Evolutionary conservation across 2,329 filamentous ascomycete genomes (phyloP), one percentile per base, ranked within the genome.

Genomic region (Fonsecaea erecta): DNA sequence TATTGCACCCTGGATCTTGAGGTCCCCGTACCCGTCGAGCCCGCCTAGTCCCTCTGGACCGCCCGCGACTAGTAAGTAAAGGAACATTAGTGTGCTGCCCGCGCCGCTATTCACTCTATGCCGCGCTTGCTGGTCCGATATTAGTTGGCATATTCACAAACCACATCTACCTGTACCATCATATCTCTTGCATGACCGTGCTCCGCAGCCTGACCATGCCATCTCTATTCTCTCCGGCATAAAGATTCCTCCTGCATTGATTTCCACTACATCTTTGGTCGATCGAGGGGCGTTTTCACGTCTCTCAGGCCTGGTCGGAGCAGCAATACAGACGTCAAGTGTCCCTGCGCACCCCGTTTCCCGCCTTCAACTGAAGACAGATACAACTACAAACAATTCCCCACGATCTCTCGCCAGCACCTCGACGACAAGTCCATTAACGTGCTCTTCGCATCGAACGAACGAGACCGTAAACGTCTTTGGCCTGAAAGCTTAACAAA

Each of bases 171-270:
- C 48, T 24, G 26, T 16, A 53, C 58, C 30, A 32, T 14, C 21
- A 60, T 48, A 60, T 34, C 46, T 48, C 56, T 32, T 52, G 40
- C n/a, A 32, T 40, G 46, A 54, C 26, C 52, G 26, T 54, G 52
- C 12, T 53, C 58, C 46, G 59, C 51, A 62, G 59, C 59, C 59
- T 40, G 26, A 62, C 52, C 51, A 54, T 24, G n/a, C 32, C 26
- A 55, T 48, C 51, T 32, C 21, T 8, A 34, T 58, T 48, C 40
- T 2, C 26, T 43, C 52, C 51, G 30, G 24, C 55, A 18, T 48
- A 48, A 14, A 12, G 11, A 46, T 21, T 43, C 24, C 34, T 14
- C 18, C 11, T 48, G 55, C 26, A 58, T 46, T 26, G 14, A 34
- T 48, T 30, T 21, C 32, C 24, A 18, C 5, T 9, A 30, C 16